These are phyloP conservation scores for Candida peoriensis DNA, from an alignment of 805 yeast species.

Conservation along the genomic window DNA sequence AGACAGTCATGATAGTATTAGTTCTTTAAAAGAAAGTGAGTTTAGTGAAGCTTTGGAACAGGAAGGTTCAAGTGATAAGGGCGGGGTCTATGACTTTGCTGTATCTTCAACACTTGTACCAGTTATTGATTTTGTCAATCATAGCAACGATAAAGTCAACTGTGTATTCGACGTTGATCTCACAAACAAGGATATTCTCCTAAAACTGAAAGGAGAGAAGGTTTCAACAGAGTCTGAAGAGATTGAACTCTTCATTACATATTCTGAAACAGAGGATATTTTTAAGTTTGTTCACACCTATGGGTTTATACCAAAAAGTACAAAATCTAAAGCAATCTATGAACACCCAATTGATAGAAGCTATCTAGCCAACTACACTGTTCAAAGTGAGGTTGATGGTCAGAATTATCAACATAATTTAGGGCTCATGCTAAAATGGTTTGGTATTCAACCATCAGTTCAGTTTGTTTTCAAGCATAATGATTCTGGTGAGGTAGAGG, in stretches of 20 bases:
- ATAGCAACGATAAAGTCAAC: slow-evolving; percentile 38
- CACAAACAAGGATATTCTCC: slow-evolving; percentile 35
- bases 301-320: slow-evolving; percentile 40
- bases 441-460: slow-evolving; percentile 34
- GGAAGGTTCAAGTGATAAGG: neutral
- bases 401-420: slow-evolving; percentile 13
- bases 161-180: slow-evolving; percentile 60
- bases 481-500: slow-evolving; percentile 9
- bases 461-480: slow-evolving; percentile 30
- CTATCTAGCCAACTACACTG: slow-evolving; percentile 8
- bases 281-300: slow-evolving; percentile 35
- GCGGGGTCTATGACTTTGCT: slow-evolving; percentile 31
- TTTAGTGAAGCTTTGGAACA: slow-evolving; percentile 2
- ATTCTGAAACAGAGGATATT: slow-evolving; percentile 39
- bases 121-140: slow-evolving; percentile 63
- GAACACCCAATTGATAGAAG: slow-evolving; percentile 31
- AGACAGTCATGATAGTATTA: slow-evolving; percentile 4
- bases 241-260: slow-evolving; percentile 39
- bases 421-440: slow-evolving; percentile 29
- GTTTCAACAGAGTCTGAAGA: slow-evolving; percentile 3
- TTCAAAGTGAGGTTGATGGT: slow-evolving; percentile 10
- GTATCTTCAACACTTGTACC: slow-evolving; percentile 60
- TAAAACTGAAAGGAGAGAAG: slow-evolving; percentile 24
- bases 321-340: slow-evolving; percentile 14
- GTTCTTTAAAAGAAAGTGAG: slow-evolving; percentile 4